Evolutionary conservation across 2,329 filamentous ascomycete genomes (phyloP), one percentile per base, ranked within the genome.

Genomic region (Trichoderma sp.): DNA sequence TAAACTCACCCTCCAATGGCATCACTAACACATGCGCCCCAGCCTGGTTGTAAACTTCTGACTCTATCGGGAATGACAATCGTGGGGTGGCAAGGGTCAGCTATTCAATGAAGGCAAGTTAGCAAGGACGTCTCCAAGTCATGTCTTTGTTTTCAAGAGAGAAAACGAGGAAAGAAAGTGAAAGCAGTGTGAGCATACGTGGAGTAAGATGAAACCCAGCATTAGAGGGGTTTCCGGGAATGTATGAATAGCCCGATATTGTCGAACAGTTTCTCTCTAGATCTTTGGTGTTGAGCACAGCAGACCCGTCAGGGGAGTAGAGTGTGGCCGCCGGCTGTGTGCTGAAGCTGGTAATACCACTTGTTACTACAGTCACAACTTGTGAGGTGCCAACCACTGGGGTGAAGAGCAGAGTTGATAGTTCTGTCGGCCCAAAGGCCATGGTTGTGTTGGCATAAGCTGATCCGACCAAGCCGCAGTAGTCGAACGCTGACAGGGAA

Each of bases 21-120:
- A 54, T 68, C 56, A 26, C 56, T n/a, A 18, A 60, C 18, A 49
- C 66, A 68, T 2, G 66, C 59, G 21, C 32, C 46, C 66, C 66
- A 64, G 21, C 28, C 66, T 8, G 66, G 66, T 18, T 68, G 49
- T 21, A 68, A 26, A 24, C 58, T 68, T 43, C 51, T 63, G 8
- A 68, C 24, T 14, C 49, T n/a, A n/a, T 63, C 49, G 3, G 66
- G 66, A 34, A 68, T 26, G 14, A 68, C 58, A 52, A 68, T 68
- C 5, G 66, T 64, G 11, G 66, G 66, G 11, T 68, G 56, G 32
- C 66, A 68, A 43, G 66, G 55, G 18, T 68, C 66, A 63, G 66
- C 66, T 68, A 37, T n/a, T 11, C 5, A 21, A 37, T 5, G 24
- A 32, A n/a, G n/a, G 16, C 18, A 60, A 28, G 11, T 43, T 10